Percentiles rank a stretch among this genome's conserved stretches.
Conservation (phyloP, 768 basidiomycete species). For the Leccinum olivaceopallidum region DNA sequence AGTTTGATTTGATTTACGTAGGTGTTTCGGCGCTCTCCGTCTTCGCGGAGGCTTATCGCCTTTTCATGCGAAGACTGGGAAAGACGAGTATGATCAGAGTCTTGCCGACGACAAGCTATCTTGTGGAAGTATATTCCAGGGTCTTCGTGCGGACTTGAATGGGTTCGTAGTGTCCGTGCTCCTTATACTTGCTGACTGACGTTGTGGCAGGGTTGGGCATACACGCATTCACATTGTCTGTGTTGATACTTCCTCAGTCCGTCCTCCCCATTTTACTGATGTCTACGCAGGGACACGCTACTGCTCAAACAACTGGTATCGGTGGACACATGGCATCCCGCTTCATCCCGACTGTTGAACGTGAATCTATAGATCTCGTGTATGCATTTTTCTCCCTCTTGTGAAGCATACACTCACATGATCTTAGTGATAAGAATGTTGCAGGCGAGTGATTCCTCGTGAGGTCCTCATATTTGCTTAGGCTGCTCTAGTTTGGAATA, state of each 20-base stretch:
- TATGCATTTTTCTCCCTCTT: background rate
- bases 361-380: slow-evolving; percentile 18
- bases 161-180: slow-evolving; percentile 47
- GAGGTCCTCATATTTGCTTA: background rate
- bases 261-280: background rate
- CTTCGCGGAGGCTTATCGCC: slow-evolving; percentile 4
- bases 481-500: slow-evolving; percentile 75
- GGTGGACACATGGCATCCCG: slow-evolving; percentile 20
- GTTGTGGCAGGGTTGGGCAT: slow-evolving; percentile 8
- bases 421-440: slow-evolving; percentile 10
- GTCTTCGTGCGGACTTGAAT: slow-evolving; percentile 82
- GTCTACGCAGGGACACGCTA: slow-evolving; percentile 11
- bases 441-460: slow-evolving; percentile 1
- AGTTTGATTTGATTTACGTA: slow-evolving; percentile 79
- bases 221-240: slow-evolving; percentile 16
- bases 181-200: background rate
- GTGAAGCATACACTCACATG: background rate
- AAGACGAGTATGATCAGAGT: slow-evolving; percentile 77
- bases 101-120: slow-evolving; percentile 63
- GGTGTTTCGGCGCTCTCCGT: background rate
- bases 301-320: slow-evolving; percentile 16
- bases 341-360: slow-evolving; percentile 20
- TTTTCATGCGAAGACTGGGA: slow-evolving; percentile 59
- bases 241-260: background rate
- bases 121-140: slow-evolving; percentile 83